These are phyloP conservation scores for Fusarium compactum DNA, from an alignment of 2,329 filamentous ascomycete species.

Conservation along the genomic window DNA sequence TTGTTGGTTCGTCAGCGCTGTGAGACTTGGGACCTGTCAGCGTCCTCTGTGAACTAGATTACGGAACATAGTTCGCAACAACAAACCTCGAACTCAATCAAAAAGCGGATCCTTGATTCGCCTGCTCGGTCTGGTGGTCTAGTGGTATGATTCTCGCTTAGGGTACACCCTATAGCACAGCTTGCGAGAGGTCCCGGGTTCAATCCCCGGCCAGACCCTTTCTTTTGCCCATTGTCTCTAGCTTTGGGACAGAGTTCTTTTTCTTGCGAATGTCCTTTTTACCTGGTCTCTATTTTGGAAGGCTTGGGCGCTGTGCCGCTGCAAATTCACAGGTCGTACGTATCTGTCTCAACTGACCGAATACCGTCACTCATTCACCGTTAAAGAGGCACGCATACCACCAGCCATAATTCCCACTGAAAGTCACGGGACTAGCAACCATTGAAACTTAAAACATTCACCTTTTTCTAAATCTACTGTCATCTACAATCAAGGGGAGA, in stretches of 20 bases:
- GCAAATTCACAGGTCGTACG: no score
- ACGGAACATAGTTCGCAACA: rapidly evolving
- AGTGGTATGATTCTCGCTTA: slow-evolving; percentile 80
- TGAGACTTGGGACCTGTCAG: background rate
- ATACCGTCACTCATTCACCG: no score
- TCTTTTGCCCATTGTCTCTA: background rate
- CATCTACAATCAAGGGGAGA: rapidly evolving
- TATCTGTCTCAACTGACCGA: no score
- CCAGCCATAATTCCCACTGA: rapidly evolving
- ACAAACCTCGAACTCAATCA: background rate
- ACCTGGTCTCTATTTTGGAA: rapidly evolving
- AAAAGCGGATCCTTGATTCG: background rate
- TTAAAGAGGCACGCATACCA: no score
- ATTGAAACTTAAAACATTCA: no score
- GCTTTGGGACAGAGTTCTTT: background rate
- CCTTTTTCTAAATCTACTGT: no score
- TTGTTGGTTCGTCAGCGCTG: rapidly evolving
- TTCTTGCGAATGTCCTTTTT: no score
- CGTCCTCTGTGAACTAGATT: no score
- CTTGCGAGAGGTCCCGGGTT: slow-evolving; percentile 61
- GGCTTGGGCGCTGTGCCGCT: no score
- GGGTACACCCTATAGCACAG: slow-evolving; percentile 59
- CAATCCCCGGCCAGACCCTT: slow-evolving; percentile 60
- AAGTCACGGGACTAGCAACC: no score
- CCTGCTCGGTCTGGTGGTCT: slow-evolving; percentile 63